Evolutionary conservation across 1,284 basidiomycete species (phyloP), one percentile per base, ranked within the genome.

Genomic region (Porodaedalea pini): DNA sequence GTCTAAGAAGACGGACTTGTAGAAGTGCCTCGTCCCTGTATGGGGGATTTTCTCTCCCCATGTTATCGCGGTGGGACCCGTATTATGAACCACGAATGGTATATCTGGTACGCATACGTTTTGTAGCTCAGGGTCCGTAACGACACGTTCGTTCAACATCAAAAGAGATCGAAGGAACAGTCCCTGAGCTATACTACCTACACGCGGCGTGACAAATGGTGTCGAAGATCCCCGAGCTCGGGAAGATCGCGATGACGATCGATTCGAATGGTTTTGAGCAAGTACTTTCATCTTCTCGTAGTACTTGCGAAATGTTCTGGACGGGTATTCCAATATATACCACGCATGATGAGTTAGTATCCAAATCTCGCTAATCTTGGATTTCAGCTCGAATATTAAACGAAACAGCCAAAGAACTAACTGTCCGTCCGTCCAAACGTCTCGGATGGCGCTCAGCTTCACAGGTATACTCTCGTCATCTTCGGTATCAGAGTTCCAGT

Each of bases 251-350:
- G 45, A n/a, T 2, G 45, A 27, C 31, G 23, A n/a, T 13, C 21
- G 45, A 7, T 4, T 7, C 7, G 25, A 25, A 25, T 47, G 31
- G 8, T 27, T 31, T 25, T 31, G 27, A 7, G 45, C 45, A n/a
- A 47, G 36, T 21, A 43, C 19, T 17, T 54, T 36, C 17, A 54
- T 25, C 10, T 37, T 31, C 3, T 34, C 31, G 23, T 49, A 51
- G 37, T 41, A 59, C 4, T 25, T 15, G 13, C 27, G 52, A 36
- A 55, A 59, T 3, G 10, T 5, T 10, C 25, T 15, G 13, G 55
- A 31, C 0, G 85, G 83, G 2, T 60, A 57, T 10, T 74, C 73
- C 2, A 87, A 71, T 56, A 86, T 83, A 62, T 88, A 87, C 85
- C 85, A 87, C 0, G 84, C 82, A 64, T 69, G 61, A 23, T 65